phyloP scores from a whole-genome alignment of 805 yeast species.

The Schizosaccharomyces japonicus region DNA sequence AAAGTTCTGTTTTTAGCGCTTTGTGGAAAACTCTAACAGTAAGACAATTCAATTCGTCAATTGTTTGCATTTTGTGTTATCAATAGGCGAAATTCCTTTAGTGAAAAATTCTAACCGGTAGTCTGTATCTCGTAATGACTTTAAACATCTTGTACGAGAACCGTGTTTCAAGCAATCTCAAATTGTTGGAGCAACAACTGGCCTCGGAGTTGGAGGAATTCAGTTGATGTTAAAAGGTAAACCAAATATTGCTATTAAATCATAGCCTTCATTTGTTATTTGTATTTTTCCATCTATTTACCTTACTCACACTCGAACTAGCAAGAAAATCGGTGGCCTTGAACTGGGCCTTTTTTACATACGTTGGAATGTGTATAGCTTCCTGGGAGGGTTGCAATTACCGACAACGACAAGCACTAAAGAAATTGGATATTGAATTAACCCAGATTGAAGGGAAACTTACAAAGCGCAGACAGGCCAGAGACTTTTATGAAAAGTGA shows the following conservation, averaged over 20 bases:
- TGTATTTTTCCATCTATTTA: too few species aligned
- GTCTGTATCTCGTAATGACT: neutral
- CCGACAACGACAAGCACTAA: neutral
- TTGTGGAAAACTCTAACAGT: too few species aligned
- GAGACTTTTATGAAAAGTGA: too few species aligned
- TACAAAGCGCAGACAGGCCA: too few species aligned
- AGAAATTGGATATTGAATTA: neutral
- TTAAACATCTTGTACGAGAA: neutral
- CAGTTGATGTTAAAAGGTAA: neutral
- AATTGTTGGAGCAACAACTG: neutral
- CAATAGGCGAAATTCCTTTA: too few species aligned
- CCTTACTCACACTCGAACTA: too few species aligned
- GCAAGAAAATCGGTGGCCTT: neutral
- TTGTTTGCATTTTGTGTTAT: too few species aligned
- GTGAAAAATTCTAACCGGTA: too few species aligned
- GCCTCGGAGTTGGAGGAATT: neutral
- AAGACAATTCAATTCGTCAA: too few species aligned
- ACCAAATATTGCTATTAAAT: neutral
- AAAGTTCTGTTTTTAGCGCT: too few species aligned
- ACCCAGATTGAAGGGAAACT: too few species aligned
- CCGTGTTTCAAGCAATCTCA: neutral
- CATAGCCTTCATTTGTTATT: too few species aligned
- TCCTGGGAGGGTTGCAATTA: constrained; percentile 3
- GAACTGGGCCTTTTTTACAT: neutral
- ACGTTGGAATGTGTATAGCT: neutral